Percentiles rank a stretch among this genome's conserved stretches.
Evolutionary conservation across 179 eudicot genomes (phyloP).

Genomic region (Sideroxylon spinosum): DNA sequence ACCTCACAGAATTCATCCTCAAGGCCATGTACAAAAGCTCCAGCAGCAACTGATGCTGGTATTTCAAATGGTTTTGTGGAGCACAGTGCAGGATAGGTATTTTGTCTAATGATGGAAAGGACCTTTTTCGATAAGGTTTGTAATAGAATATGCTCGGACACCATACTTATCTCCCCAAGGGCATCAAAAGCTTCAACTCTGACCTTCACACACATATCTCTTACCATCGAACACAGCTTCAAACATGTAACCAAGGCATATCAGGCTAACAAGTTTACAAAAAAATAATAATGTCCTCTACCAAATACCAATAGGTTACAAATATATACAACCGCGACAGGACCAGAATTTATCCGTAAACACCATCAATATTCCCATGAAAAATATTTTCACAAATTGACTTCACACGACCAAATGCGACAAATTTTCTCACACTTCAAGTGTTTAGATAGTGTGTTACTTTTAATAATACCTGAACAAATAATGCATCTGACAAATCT

Average conservation of each 20-base stretch:
- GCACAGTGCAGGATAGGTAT: conserved; percentile 33
- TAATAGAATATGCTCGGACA: conserved; percentile 63
- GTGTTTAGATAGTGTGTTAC: neutral
- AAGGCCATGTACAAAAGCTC: conserved; percentile 80
- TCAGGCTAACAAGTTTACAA: neutral
- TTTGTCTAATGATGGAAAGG: conserved; percentile 31
- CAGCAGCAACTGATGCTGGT: conserved; percentile 56
- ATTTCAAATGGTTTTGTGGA: conserved; percentile 32
- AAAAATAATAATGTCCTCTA: neutral
- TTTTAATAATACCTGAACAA: conserved; percentile 52
- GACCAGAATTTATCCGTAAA: neutral
- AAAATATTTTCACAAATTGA: conserved; percentile 8
- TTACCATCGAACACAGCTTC: conserved; percentile 81
- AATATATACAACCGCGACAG: neutral
- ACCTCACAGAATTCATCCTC: conserved; percentile 93
- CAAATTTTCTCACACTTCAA: neutral
- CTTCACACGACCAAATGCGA: neutral
- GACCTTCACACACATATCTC: conserved; percentile 76
- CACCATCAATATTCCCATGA: neutral
- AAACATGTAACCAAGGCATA: conserved; percentile 15
- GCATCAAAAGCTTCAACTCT: conserved; percentile 69
- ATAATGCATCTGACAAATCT: conserved; percentile 53
- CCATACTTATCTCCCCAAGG: conserved; percentile 55
- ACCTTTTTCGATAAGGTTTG: conserved; percentile 70
- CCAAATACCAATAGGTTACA: neutral